These are phyloP conservation scores for Trichoderma reesei DNA, from an alignment of 495 filamentous ascomycete species.

Conservation along the genomic window DNA sequence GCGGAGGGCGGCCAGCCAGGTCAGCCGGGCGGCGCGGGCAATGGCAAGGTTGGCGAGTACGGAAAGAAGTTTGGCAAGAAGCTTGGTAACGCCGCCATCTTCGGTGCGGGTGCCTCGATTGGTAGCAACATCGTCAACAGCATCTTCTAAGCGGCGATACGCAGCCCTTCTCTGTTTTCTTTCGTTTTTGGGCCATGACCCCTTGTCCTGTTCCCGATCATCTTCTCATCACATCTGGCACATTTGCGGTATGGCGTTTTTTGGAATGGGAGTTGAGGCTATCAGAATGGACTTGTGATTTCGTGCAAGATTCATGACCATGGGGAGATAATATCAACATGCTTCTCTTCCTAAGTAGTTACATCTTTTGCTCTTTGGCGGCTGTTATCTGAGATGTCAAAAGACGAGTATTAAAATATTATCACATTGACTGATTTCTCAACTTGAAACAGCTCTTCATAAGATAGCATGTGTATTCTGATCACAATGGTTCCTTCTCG, in stretches of 20 bases:
- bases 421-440: too few relatives aligned
- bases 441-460: too few relatives aligned
- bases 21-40: slow-evolving; percentile 16
- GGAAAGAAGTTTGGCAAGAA: slow-evolving; percentile 75
- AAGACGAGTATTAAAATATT: too few relatives aligned
- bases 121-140: slow-evolving; percentile 87
- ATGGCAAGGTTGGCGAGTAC: slow-evolving; percentile 39
- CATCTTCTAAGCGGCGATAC: slow-evolving; percentile 54
- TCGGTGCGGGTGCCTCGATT: slow-evolving; percentile 81
- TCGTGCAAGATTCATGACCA: too few relatives aligned
- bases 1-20: slow-evolving; percentile 25
- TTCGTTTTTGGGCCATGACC: not conserved
- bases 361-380: too few relatives aligned
- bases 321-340: too few relatives aligned
- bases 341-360: too few relatives aligned
- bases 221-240: too few relatives aligned
- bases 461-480: too few relatives aligned
- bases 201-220: too few relatives aligned
- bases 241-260: not conserved
- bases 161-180: not conserved
- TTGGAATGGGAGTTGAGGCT: not conserved
- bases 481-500: too few relatives aligned
- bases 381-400: too few relatives aligned
- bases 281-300: not conserved
- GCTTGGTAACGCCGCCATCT: slow-evolving; percentile 64